phyloP scores from a whole-genome alignment of 371 early-diverging fungal species.

The Sanchytrium tribonematis region DNA sequence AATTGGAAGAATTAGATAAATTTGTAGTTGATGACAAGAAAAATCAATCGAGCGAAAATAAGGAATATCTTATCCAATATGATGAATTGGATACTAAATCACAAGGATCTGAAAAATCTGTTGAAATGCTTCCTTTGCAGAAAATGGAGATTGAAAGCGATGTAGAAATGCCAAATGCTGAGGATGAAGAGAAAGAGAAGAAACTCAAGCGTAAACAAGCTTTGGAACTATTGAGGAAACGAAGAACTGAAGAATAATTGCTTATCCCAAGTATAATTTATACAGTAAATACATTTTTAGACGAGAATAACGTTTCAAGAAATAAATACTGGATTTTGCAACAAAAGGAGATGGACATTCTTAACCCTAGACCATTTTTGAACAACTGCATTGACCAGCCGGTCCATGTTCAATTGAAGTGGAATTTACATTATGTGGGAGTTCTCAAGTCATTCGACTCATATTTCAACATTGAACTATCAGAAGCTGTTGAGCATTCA shows the following conservation, averaged over 20 bases:
- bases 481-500: background rate
- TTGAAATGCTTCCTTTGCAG: no score
- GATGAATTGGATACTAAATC: background rate
- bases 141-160: no score
- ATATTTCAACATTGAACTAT: slow-evolving; percentile 86
- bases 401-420: slow-evolving; percentile 73
- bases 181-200: background rate
- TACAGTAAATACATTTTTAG: no score
- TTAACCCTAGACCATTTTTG: slow-evolving; percentile 83
- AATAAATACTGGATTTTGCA: no score
- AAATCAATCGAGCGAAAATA: background rate
- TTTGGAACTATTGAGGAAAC: background rate
- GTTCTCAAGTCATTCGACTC: slow-evolving; percentile 64
- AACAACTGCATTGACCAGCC: slow-evolving; percentile 68
- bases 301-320: no score
- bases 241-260: background rate
- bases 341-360: background rate
- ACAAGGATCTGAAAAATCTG: no score
- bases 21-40: background rate
- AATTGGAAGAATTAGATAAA: background rate
- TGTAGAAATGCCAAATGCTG: no score
- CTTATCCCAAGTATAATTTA: no score
- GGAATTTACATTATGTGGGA: slow-evolving; percentile 93
- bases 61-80: background rate
- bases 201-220: background rate